A percentile compares a stretch with the other conserved stretches of the same genome.
phyloP scores from a whole-genome alignment of 495 filamentous ascomycete genomes.

The Antarctomyces pellizariae region DNA sequence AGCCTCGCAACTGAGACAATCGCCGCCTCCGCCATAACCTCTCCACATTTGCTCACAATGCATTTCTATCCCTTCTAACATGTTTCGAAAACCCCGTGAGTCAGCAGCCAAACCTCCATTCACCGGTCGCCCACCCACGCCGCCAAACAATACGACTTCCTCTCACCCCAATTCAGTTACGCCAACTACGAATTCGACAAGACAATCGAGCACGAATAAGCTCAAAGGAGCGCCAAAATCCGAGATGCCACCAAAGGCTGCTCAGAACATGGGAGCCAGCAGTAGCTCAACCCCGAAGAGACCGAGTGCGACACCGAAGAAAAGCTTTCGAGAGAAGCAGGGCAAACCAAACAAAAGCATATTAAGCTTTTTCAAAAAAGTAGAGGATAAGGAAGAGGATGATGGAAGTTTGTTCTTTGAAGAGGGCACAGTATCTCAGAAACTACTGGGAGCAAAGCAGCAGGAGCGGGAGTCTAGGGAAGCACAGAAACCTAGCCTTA shows the following conservation, averaged over 20 bases:
- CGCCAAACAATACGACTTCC: too few relatives aligned
- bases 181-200: constrained; percentile 3
- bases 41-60: not conserved
- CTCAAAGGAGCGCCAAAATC: constrained; percentile 10
- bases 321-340: constrained; percentile 7
- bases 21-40: not conserved
- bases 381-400: constrained; percentile 20
- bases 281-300: constrained; percentile 6
- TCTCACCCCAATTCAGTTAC: too few relatives aligned
- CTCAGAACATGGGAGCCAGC: constrained; percentile 4
- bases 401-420: constrained; percentile 13
- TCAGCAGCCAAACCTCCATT: constrained; percentile 5
- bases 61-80: constrained; percentile 2
- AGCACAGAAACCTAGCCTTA: constrained; percentile 6
- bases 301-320: not conserved
- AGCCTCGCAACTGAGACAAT: not conserved
- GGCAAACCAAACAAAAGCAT: constrained; percentile 47
- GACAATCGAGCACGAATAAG: constrained; percentile 6
- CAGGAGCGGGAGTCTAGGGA: constrained; percentile 16
- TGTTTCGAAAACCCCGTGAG: constrained; percentile 23
- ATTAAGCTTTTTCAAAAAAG: constrained; percentile 61
- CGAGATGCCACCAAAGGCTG: constrained; percentile 10
- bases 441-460: constrained; percentile 20
- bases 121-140: constrained; percentile 20
- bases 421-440: constrained; percentile 16